These are phyloP conservation scores for Hypoxylon sp. DNA, from an alignment of 2,329 filamentous ascomycete species.

Conservation along the genomic window DNA sequence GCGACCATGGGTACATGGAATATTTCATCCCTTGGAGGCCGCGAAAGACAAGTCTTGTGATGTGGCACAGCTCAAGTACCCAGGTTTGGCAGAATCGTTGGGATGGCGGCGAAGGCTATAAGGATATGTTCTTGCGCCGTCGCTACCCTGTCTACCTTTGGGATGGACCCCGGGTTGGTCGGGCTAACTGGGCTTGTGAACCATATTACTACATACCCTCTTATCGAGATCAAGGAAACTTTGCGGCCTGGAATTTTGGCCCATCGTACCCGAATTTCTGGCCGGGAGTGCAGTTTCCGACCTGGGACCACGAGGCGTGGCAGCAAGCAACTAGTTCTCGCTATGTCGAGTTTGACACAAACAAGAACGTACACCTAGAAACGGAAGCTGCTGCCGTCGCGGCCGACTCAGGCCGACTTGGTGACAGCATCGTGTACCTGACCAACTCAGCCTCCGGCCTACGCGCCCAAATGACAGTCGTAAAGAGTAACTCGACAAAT, in stretches of 20 bases:
- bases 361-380: constrained; percentile 52
- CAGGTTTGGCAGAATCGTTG: constrained; percentile 57
- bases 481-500: constrained; percentile 54
- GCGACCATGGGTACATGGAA: constrained; percentile 57
- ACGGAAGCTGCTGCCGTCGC: constrained; percentile 53
- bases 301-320: constrained; percentile 51
- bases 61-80: constrained; percentile 57
- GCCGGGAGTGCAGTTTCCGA: constrained; percentile 55
- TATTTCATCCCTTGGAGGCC: constrained; percentile 55
- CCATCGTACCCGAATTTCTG: constrained; percentile 51
- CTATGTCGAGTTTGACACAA: constrained; percentile 55
- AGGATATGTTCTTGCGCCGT: constrained; percentile 56
- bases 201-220: constrained; percentile 48
- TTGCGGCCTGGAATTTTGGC: constrained; percentile 55
- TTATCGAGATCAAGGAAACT: constrained; percentile 55
- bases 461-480: constrained; percentile 53
- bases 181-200: constrained; percentile 56
- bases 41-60: constrained; percentile 53
- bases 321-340: constrained; percentile 53
- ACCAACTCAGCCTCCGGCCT: constrained; percentile 54
- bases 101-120: constrained; percentile 57
- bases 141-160: constrained; percentile 57
- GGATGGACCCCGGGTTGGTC: constrained; percentile 55
- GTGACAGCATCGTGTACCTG: constrained; percentile 52
- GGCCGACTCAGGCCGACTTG: constrained; percentile 52